Evolutionary conservation across 192 early-diverging fungal genomes (phyloP), one percentile per base, ranked within the genome.

Genomic region (Coemansia javaensis): DNA sequence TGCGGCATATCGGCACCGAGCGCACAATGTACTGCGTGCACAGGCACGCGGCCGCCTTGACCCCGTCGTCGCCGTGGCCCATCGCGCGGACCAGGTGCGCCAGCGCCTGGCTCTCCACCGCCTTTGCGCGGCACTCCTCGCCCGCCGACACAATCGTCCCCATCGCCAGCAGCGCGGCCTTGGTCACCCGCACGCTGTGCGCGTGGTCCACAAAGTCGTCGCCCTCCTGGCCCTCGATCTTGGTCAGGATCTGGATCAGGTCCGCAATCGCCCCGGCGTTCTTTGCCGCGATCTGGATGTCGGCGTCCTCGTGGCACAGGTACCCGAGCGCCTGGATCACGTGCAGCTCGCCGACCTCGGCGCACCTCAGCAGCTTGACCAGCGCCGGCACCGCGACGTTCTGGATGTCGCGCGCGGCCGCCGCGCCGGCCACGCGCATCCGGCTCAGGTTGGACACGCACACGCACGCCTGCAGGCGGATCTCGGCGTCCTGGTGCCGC

Each of bases 1-100:
- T 73, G 20, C 69, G 69, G 45, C 69, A 73, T n/a, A 73, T 56
- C n/a, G 62, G 55, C 53, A 65, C 69, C 8, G 69, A 73, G 10
- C 69, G 62, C 20, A 57, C 58, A 37, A 73, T 73, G 40, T 73
- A 73, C 20, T 63, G 62, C 3, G 62, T 50, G 46, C 69, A 73
- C 47, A 73, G 53, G 31, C 69, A 73, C 10, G 69, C 69, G 0
- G 69, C 69, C 3, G 69, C 52, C 31, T 59, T 55, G 37, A 73
- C 40, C 10, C 57, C 57, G 25, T 40, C 34, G 53, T 64, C 62
- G 13, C 14, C 18, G 33, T 65, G 62, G 13, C 50, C 53, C 53
- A 73, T 54, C 11, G 69, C 69, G 10, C 53, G 45, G 32, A 61
- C 69, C 17, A 73, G 39, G 31, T 73, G 53, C 12, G 39, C 22